These are phyloP conservation scores for Yarrowia divulgata DNA, from an alignment of 805 yeast species.

Conservation along the genomic window DNA sequence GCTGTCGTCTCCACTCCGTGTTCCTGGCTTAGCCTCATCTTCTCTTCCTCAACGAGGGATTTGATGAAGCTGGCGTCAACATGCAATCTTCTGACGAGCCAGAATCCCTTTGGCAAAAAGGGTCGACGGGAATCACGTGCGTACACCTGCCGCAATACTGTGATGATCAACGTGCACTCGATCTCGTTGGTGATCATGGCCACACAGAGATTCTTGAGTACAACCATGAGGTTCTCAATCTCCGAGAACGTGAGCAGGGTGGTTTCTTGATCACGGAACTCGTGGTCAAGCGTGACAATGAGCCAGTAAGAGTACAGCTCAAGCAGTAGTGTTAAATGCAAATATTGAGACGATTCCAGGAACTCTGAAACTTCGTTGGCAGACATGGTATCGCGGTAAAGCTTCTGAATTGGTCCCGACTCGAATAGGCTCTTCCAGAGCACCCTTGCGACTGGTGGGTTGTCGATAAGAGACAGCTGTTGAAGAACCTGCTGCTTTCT, in stretches of 20 bases:
- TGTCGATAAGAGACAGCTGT: constrained; percentile 24
- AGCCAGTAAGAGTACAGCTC: constrained; percentile 73
- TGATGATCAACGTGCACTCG: constrained; percentile 23
- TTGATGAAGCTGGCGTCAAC: constrained; percentile 53
- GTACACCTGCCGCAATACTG: constrained; percentile 68
- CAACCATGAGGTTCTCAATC: constrained; percentile 54
- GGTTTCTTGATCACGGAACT: constrained; percentile 56
- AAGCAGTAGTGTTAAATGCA: constrained; percentile 52
- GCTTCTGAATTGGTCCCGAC: constrained; percentile 40
- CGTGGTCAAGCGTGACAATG: constrained; percentile 70
- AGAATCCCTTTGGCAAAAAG: constrained; percentile 58
- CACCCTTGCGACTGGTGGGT: constrained; percentile 24
- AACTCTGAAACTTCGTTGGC: constrained; percentile 41
- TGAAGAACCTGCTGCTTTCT: constrained; percentile 21
- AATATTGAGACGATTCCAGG: constrained; percentile 42
- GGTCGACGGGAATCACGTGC: constrained; percentile 67
- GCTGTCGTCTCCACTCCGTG: constrained; percentile 19
- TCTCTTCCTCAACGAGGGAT: constrained; percentile 56
- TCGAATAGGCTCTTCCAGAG: constrained; percentile 25
- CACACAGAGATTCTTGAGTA: constrained; percentile 61
- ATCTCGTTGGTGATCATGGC: constrained; percentile 51
- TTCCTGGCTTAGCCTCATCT: constrained; percentile 45
- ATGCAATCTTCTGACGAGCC: constrained; percentile 56
- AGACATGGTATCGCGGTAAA: constrained; percentile 41
- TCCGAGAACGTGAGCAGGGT: constrained; percentile 54